Base-by-base conservation (phyloP, 2,329 filamentous ascomycete species). In the Ophiostoma piceae region DNA sequence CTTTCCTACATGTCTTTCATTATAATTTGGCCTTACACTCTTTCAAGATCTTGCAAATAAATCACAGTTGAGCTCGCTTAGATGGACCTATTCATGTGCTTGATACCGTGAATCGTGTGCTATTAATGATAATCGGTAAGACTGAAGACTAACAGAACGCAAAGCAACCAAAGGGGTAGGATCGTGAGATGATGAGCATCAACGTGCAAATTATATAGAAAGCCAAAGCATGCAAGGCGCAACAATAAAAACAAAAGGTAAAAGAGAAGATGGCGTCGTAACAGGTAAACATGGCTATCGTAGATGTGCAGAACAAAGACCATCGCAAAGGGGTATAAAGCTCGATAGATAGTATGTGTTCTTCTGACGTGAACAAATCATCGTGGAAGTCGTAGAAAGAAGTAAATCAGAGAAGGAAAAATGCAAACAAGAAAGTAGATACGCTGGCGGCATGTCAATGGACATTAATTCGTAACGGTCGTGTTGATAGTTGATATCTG, bases 261-360 rank as follows among this genome's bases (percentile, higher is more conserved):
- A 51, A n/a, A 51, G 12, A 47, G 12, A 51, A 29, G 32, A 22
- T n/a, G 39, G 64, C 22, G 69, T 70, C 57, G 66, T 57, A 54
- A 37, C 67, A 57, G 9, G 51, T 26, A 57, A 26, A 26, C 8
- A 57, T 57, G 12, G 51, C 51, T 16, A 19, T 68, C 29, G 41
- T 66, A 12, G 66, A 67, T 67, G 57, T 60, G 22, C 60, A 70
- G 43, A 68, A 64, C 54, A 64, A 68, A 68, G 66, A 68, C 62
- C 69, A 68, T 64, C 47, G 69, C 67, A 60, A 22, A 41, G 66
- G 43, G 26, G 19, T 22, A 22, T 35, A 41, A n/a, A 43, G 35
- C 62, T 65, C 35, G 62, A 65, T 65, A 35, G 60, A 64, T 57
- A 43, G 54, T 66, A 32, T 16, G 54, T 43, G 66, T 29, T 68